These are phyloP conservation scores for Tylopilus intermedius DNA, from an alignment of 768 basidiomycete species.

Conservation along the genomic window DNA sequence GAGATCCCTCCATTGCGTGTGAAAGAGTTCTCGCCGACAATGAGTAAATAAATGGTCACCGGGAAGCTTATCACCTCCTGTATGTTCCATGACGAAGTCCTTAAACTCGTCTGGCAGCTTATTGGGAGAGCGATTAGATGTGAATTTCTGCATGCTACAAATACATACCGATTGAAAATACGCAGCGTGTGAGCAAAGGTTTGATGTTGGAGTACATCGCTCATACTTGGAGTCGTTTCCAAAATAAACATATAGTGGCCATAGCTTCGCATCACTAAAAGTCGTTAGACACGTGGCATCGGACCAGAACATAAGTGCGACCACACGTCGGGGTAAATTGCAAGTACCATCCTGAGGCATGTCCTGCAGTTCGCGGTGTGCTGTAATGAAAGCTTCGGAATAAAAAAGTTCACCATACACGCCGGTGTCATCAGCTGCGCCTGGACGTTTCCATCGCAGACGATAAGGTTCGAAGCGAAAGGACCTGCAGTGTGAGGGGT, in stretches of 20 bases:
- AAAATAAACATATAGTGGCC: neutral
- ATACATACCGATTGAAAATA: too few species aligned
- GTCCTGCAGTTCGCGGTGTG: neutral
- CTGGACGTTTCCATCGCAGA: neutral
- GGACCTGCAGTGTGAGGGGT: neutral
- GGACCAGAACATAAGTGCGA: conserved; percentile 1
- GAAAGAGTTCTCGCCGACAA: too few species aligned
- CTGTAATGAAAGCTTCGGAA: neutral
- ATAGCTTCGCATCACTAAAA: neutral
- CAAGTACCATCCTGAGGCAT: neutral
- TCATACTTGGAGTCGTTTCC: neutral
- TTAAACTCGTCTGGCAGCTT: too few species aligned
- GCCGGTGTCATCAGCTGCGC: too few species aligned
- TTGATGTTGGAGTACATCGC: too few species aligned
- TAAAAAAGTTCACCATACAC: neutral
- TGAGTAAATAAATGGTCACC: too few species aligned
- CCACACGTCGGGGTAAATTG: neutral
- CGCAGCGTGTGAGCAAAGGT: too few species aligned
- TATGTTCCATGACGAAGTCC: too few species aligned
- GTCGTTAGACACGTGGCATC: neutral
- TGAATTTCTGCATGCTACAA: too few species aligned
- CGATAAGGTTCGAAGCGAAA: neutral
- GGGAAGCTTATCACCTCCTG: too few species aligned
- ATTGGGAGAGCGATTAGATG: too few species aligned
- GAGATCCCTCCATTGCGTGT: too few species aligned